Base-by-base conservation (phyloP, 768 basidiomycete species). In the Lepiota venenata region DNA sequence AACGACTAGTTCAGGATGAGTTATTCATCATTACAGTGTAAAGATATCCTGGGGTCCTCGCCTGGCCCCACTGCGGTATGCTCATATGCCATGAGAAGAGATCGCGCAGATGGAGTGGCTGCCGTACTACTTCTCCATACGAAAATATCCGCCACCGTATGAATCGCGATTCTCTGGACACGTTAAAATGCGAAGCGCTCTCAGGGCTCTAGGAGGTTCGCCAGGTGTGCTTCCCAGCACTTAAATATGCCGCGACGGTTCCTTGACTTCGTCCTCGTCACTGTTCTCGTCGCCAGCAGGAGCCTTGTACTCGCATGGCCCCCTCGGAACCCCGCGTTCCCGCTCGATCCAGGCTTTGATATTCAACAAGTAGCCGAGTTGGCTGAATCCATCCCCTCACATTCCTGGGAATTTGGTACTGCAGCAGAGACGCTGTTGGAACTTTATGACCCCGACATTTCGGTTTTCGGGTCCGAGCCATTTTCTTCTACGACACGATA, bases 371-470 rank as follows among this genome's bases (percentile, higher is more conserved):
- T 75, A 38, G 57, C 63, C 32, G 47, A 56, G 6, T 59, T 69
- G n/a, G 70, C 71, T 0, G 58, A 67, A 40, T 61, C 69, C 5
- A 62, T 78, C 3, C 74, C 77, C 2, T 67, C 72, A 0, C 75
- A 77, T 52, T 76, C 76, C 10, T 80, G 78, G 78, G 77, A 80
- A 52, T 77, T 61, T 52, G 78, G 78, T 1, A 71, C 74, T 1
- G 69, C 70, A 3, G 46, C 74, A 0, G 67, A 78, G 55, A 72
- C 76, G 0, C 64, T 78, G 0, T 67, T 78, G 0, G 77, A 80
- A 60, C 66, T 80, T 2, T 71, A 70, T 54, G 60, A 74, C 47
- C 72, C 75, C 1, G 53, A 66, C 0, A 52, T 71, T 16, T 73
- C 74, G 4, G 74, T 79, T 6, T 78, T 73, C 50, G 72, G 73